Conservation (phyloP, 2,329 filamentous ascomycete species). For the Beauveria caledonica region DNA sequence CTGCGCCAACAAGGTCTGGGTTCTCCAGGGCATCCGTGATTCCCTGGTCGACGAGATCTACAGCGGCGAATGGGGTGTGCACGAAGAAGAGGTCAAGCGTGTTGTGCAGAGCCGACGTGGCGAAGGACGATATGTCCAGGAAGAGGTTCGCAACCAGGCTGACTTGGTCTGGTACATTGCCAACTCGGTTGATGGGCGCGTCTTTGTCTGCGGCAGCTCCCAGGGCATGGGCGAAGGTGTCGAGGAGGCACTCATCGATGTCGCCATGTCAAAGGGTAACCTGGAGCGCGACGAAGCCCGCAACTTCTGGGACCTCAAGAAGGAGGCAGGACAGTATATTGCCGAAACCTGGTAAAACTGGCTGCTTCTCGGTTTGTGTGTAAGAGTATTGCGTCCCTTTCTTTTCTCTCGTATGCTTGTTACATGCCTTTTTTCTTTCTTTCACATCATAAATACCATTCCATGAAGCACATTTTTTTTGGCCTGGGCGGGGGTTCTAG, state of each 20-base stretch:
- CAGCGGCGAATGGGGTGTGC: slow-evolving; percentile 89
- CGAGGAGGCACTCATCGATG: slow-evolving; percentile 75
- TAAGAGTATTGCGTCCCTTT: neutral
- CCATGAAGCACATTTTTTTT: neutral
- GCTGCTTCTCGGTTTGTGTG: neutral
- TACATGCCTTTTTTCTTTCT: neutral
- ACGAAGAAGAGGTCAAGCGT: slow-evolving; percentile 78
- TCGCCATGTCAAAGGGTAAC: slow-evolving; percentile 88
- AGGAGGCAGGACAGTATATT: slow-evolving; percentile 89
- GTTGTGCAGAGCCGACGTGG: slow-evolving; percentile 70
- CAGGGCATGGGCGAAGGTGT: slow-evolving; percentile 95
- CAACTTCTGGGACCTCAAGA: slow-evolving; percentile 88
- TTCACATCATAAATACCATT: neutral
- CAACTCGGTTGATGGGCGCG: slow-evolving; percentile 88
- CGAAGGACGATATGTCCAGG: slow-evolving; percentile 87
- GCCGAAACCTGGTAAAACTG: slow-evolving; percentile 60
- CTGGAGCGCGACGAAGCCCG: slow-evolving; percentile 72
- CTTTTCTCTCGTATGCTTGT: neutral
- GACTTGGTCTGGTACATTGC: slow-evolving; percentile 98
- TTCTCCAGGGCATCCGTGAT: slow-evolving; percentile 89
- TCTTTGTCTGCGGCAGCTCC: slow-evolving; percentile 93
- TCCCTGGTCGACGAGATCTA: slow-evolving; percentile 93
- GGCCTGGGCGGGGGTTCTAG: neutral
- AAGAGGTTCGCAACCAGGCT: slow-evolving; percentile 83
- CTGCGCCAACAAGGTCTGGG: slow-evolving; percentile 97